A percentile compares a stretch with the other conserved stretches of the same genome.
phyloP scores from a whole-genome alignment of 2,329 filamentous ascomycete species.

The Ceratocystis diversiconidia region DNA sequence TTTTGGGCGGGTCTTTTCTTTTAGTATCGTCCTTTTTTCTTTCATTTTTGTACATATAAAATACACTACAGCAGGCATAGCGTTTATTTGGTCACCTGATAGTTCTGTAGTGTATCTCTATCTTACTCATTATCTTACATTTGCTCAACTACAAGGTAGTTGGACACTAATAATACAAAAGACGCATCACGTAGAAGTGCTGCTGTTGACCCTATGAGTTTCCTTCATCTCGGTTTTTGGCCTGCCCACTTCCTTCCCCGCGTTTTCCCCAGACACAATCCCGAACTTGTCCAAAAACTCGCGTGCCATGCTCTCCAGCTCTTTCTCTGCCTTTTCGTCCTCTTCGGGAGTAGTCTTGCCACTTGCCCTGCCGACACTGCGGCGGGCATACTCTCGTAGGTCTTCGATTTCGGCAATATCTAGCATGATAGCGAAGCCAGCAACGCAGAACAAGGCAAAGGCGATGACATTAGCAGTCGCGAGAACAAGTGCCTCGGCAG shows the following conservation, averaged over 20 bases:
- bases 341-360: conserved; percentile 19
- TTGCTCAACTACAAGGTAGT: background rate
- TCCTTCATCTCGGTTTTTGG: background rate
- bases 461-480: conserved; percentile 76
- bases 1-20: background rate
- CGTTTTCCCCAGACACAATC: conserved; percentile 14
- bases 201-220: background rate
- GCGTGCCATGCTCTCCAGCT: conserved; percentile 48
- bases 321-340: conserved; percentile 38
- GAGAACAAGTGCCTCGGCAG: conserved; percentile 67
- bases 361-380: conserved; percentile 29
- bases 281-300: conserved; percentile 40
- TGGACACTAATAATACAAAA: background rate
- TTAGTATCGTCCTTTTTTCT: background rate
- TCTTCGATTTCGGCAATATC: conserved; percentile 60
- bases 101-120: background rate
- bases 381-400: conserved; percentile 38
- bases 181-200: too few relatives aligned
- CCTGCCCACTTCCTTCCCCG: background rate
- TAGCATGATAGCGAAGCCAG: conserved; percentile 61
- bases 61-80: conserved; percentile 5
- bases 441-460: conserved; percentile 58
- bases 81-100: background rate
- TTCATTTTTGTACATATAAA: conserved; percentile 1
- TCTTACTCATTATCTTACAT: conserved; percentile 1